These are phyloP conservation scores for Mycosphaerella arachidis DNA, from an alignment of 2,329 filamentous ascomycete genomes.

Conservation along the genomic window DNA sequence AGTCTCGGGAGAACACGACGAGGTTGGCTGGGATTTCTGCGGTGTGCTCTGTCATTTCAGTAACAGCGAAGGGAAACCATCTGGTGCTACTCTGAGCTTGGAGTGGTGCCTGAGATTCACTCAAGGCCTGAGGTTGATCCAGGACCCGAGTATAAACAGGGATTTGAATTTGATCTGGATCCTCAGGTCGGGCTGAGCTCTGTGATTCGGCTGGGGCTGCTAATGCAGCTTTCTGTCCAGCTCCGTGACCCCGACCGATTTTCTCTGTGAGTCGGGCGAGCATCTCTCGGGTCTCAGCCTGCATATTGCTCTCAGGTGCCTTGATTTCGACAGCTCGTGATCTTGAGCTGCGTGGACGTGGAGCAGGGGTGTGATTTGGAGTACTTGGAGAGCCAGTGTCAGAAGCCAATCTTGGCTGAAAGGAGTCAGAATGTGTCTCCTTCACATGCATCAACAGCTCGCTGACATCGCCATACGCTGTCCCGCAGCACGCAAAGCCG, in stretches of 20 bases:
- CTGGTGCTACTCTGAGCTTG: neutral
- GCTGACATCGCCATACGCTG: neutral
- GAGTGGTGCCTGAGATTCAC: neutral
- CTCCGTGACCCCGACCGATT: neutral
- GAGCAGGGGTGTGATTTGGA: neutral
- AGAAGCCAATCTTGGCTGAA: neutral
- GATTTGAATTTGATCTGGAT: no score
- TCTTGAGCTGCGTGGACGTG: neutral
- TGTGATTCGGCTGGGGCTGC: no score
- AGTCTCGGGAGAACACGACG: conserved; percentile 37
- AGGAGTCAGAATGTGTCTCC: conserved; percentile 2
- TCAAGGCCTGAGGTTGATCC: no score
- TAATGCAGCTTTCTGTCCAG: neutral
- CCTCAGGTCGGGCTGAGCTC: no score
- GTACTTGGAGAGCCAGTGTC: neutral
- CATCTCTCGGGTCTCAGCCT: neutral
- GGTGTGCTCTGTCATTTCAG: conserved; percentile 27
- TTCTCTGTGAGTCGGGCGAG: neutral
- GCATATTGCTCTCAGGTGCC: neutral
- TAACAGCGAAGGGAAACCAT: conserved; percentile 39
- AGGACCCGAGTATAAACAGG: no score
- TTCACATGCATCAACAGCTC: conserved; percentile 12
- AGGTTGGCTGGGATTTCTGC: conserved; percentile 11
- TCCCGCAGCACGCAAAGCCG: conserved; percentile 12
- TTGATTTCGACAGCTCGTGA: conserved; percentile 5